phyloP scores from a whole-genome alignment of 176 grass and related monocot species.

The Carex cristatella region DNA sequence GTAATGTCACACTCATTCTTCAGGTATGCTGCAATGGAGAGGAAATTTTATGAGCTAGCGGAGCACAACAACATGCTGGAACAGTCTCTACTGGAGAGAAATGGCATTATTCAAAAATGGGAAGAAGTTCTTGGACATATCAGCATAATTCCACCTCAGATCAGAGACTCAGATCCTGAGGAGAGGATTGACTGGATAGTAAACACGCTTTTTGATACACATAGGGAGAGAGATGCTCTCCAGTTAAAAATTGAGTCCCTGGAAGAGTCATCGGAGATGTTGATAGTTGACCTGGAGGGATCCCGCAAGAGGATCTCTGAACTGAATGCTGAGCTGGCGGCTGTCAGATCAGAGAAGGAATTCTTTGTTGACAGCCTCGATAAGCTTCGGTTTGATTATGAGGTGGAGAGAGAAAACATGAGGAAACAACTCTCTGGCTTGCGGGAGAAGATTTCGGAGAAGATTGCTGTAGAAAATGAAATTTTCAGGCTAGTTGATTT shows the following conservation, averaged over 20 bases:
- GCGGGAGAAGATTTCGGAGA: slow-evolving; percentile 64
- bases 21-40: slow-evolving; percentile 61
- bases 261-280: slow-evolving; percentile 92
- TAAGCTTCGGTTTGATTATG: slow-evolving; percentile 84
- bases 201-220: slow-evolving; percentile 48
- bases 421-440: slow-evolving; percentile 59
- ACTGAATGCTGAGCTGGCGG: slow-evolving; percentile 67
- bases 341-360: slow-evolving; percentile 80
- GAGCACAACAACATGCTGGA: slow-evolving; percentile 97
- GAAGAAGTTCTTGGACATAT: slow-evolving; percentile 70
- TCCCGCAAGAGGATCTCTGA: slow-evolving; percentile 89
- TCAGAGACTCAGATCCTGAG: slow-evolving; percentile 59
- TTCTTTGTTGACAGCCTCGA: slow-evolving; percentile 73
- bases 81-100: slow-evolving; percentile 89
- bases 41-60: slow-evolving; percentile 84
- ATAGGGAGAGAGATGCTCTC: slow-evolving; percentile 71
- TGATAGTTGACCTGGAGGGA: slow-evolving; percentile 77
- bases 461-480: slow-evolving; percentile 57
- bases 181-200: slow-evolving; percentile 68
- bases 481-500: slow-evolving; percentile 52
- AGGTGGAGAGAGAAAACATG: slow-evolving; percentile 65
- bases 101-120: slow-evolving; percentile 81
- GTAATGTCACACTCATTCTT: slow-evolving; percentile 2
- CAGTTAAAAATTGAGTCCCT: slow-evolving; percentile 86
- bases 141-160: slow-evolving; percentile 54